Conservation (phyloP, 2,329 filamentous ascomycete species). For the Epichloe sibirici region DNA sequence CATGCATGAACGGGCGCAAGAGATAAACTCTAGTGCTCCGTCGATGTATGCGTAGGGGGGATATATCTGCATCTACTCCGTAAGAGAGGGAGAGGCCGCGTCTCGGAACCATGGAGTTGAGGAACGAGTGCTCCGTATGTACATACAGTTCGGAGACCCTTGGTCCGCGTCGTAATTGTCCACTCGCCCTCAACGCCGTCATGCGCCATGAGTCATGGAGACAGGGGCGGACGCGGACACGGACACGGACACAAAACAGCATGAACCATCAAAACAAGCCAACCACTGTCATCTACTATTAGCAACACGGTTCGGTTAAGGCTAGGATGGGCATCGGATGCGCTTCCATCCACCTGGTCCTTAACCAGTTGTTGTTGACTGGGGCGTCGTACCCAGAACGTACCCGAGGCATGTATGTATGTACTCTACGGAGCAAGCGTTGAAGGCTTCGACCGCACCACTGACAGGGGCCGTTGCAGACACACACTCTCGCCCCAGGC, state of each 20-base stretch:
- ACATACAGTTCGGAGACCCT: no score
- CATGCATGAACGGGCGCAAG: not conserved
- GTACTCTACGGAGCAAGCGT: not conserved
- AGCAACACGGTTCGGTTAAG: not conserved
- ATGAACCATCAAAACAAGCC: not conserved
- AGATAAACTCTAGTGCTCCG: not conserved
- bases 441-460: conserved; percentile 3
- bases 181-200: not conserved
- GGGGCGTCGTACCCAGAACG: conserved; percentile 2
- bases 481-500: not conserved
- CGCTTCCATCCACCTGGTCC: not conserved
- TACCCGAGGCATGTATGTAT: not conserved
- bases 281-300: not conserved
- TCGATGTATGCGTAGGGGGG: not conserved
- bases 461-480: conserved; percentile 1
- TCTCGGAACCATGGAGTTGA: not conserved
- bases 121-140: no score
- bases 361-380: not conserved
- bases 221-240: not conserved
- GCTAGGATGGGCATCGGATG: not conserved
- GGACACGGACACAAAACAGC: not conserved
- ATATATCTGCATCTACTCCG: not conserved
- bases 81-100: not conserved
- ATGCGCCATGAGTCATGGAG: not conserved
- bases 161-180: not conserved